Evolutionary conservation across 257 asterid species (phyloP).

Genomic region (Solanum virginianum): DNA sequence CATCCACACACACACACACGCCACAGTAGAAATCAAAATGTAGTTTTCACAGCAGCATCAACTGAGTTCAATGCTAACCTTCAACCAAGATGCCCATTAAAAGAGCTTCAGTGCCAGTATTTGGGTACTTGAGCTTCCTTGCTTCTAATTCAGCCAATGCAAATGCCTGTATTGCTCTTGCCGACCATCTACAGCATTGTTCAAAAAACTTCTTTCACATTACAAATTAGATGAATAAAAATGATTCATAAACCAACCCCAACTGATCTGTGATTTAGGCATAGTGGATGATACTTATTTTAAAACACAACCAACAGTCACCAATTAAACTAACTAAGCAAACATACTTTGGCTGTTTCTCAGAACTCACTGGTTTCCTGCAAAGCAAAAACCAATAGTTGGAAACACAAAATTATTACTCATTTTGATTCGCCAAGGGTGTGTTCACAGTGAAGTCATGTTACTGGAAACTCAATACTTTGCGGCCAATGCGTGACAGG

Average conservation of each 20-base stretch:
- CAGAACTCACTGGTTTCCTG: conserved; percentile 40
- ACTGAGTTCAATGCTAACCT: conserved; percentile 31
- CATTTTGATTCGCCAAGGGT: not conserved
- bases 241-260: not conserved
- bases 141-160: conserved; percentile 87
- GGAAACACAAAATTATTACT: not conserved
- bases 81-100: conserved; percentile 91
- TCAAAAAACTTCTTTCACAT: not conserved
- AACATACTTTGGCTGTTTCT: conserved; percentile 41
- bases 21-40: not conserved
- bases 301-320: not conserved
- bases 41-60: not conserved
- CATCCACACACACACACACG: not conserved
- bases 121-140: conserved; percentile 73
- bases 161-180: conserved; percentile 76
- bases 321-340: not conserved
- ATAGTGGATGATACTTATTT: not conserved
- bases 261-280: not conserved
- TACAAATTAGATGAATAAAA: not conserved
- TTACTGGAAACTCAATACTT: no score
- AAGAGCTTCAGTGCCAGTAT: conserved; percentile 85
- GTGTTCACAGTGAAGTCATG: no score
- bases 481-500: no score
- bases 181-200: conserved; percentile 58
- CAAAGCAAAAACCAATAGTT: conserved; percentile 7